A percentile compares a stretch with the other conserved stretches of the same genome.
phyloP scores from a whole-genome alignment of 2,329 filamentous ascomycete genomes.

The Aspergillus arachidicola region DNA sequence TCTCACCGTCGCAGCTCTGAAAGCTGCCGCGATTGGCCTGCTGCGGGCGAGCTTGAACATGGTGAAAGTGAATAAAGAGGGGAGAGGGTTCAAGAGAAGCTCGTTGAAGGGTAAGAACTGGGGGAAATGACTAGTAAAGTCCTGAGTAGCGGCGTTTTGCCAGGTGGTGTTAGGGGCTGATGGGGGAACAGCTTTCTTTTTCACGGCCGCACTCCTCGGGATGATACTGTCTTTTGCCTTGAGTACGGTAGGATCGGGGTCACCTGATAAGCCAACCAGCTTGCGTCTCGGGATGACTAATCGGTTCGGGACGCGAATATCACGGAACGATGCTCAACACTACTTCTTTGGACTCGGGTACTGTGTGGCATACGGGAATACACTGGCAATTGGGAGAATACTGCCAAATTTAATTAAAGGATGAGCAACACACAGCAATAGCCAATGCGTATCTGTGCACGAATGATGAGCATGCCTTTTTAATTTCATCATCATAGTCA shows the following conservation, averaged over 20 bases:
- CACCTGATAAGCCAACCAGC: slow-evolving; percentile 33
- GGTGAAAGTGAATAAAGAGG: slow-evolving; percentile 40
- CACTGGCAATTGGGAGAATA: not conserved
- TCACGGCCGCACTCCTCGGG: slow-evolving; percentile 33
- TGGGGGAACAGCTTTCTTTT: slow-evolving; percentile 41
- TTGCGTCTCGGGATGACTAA: slow-evolving; percentile 32
- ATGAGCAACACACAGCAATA: not conserved
- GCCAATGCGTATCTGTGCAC: not conserved
- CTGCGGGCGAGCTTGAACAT: slow-evolving; percentile 91
- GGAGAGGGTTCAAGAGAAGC: slow-evolving; percentile 18
- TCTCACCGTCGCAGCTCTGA: slow-evolving; percentile 76
- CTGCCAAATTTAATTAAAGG: too few species aligned
- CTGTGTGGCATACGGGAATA: not conserved
- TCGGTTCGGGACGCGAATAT: slow-evolving; percentile 34
- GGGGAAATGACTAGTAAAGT: slow-evolving; percentile 15
- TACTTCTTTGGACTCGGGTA: not conserved
- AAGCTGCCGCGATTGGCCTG: slow-evolving; percentile 71
- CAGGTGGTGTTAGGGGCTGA: slow-evolving; percentile 14
- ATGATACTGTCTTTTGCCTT: slow-evolving; percentile 27
- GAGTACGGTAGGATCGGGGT: slow-evolving; percentile 29
- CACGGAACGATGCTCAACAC: slow-evolving; percentile 24
- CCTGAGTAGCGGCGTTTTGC: slow-evolving; percentile 20
- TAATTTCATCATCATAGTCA: not conserved
- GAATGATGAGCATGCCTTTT: not conserved
- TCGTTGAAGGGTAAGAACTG: slow-evolving; percentile 7